Base-by-base conservation (phyloP, 768 basidiomycete genomes). In the Cantharellus cinnabarinus region DNA sequence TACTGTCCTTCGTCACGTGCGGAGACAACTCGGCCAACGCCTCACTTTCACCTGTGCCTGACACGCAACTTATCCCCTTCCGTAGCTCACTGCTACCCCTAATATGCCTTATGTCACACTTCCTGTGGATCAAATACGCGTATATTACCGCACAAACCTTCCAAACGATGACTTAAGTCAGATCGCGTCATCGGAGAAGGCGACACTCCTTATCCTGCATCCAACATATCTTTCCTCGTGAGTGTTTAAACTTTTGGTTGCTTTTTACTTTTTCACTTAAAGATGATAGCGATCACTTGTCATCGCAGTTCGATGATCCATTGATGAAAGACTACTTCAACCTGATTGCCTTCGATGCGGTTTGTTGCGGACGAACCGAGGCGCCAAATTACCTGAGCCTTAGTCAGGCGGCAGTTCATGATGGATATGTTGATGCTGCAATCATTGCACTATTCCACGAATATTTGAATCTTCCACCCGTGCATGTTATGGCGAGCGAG, bases 81-180 rank as follows among this genome's bases (percentile, higher is more conserved):
- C 20, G 20, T 29, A 29, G 20, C 20, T 29, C 20, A 29, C 20
- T 29, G 20, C 20, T 29, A 29, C 0, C 20, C 20, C 20, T 29
- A 57, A 39, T 39, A 58, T 58, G 58, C 58, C 48, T 35, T 58
- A 48, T 38, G 51, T 58, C n/a, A 34, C 20, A 3, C 58, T 58
- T 35, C 51, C 58, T 14, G 35, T 48, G n/a, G 58, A 58, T 29
- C 29, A 51, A 20, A 50, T 58, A n/a, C 51, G 39, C 10, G 40
- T 58, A 50, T 58, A 48, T 50, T 58, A 58, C 37, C 58, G 58
- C 3, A 52, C 58, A 15, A 58, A 58, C 20, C 48, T 58, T 4
- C 58, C 58, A 7, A 50, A 35, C 3, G 58, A 58, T 20, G 58
- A 52, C 10, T 42, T 44, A 35, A 48, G n/a, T 38, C 29, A 10